Evolutionary conservation across 2,329 filamentous ascomycete species (phyloP), one percentile per base, ranked within the genome.

Genomic region (Macroventuria anomochaeta): DNA sequence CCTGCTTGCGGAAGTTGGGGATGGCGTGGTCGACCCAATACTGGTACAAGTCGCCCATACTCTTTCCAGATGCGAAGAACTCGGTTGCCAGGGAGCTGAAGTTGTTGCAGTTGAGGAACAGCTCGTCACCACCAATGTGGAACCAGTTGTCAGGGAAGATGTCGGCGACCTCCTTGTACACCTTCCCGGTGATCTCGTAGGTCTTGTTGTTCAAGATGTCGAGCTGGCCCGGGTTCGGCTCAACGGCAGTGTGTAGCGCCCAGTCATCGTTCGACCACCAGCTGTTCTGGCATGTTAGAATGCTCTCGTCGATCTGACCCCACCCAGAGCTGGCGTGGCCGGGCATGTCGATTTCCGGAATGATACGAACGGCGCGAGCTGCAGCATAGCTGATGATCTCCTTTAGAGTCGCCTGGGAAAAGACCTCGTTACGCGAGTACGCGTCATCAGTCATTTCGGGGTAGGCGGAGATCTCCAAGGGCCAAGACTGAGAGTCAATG

Each of bases 291-390:
- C 83, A 86, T 11, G 84, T 78, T 23, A 85, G 75, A 50, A 87
- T 83, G 20, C 78, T 75, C 20, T 82, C 76, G 54, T 85, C 81
- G 6, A 86, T 75, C 55, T 83, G 82, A 47, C 81, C 76, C 82
- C 82, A 85, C 25, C 82, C 82, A 0, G 81, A 78, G 25, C 77
- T 75, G 5, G 82, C 79, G 65, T 86, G 84, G 39, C 83, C 81
- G 6, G 84, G 84, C 82, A 85, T 85, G 66, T 86, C 84, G 34
- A 85, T 79, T 62, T 86, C 84, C n/a, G 84, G 81, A 28, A 86
- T 76, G 49, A 86, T 76, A 48, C 84, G 81, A n/a, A 86, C 77
- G 50, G 80, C 84, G 15, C 83, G 83, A 28, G 79, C 78, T 31
- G 79, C 75, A 13, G 80, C 82, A 57, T 83, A 84, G 11, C 67